A percentile compares a stretch with the other conserved stretches of the same genome.
phyloP scores from a whole-genome alignment of 2,329 filamentous ascomycete species.

The Truncatella angustata region DNA sequence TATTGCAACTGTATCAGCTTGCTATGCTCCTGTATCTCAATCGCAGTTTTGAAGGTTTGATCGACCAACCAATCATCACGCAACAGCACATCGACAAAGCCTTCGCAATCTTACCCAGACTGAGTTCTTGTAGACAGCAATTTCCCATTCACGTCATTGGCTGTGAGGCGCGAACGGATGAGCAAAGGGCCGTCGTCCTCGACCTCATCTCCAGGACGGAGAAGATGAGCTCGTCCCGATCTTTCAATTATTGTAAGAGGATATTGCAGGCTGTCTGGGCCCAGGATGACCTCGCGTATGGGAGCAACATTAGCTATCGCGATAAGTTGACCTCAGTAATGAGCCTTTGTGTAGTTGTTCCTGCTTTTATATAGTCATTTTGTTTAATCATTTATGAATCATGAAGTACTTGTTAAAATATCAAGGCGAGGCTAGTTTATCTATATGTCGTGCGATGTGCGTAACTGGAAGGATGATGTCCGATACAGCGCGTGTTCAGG shows the following conservation, averaged over 20 bases:
- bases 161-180: conserved; percentile 24
- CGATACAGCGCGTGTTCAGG: too few relatives aligned
- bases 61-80: conserved; percentile 8
- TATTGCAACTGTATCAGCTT: conserved; percentile 5
- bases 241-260: conserved; percentile 17
- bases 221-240: conserved; percentile 13
- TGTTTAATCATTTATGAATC: background rate
- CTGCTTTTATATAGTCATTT: conserved; percentile 1
- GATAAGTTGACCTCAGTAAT: background rate
- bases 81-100: conserved; percentile 21
- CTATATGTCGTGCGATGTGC: too few relatives aligned
- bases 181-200: conserved; percentile 20
- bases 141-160: conserved; percentile 26
- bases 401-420: background rate
- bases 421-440: too few relatives aligned
- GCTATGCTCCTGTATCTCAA: conserved; percentile 23
- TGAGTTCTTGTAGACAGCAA: conserved; percentile 21
- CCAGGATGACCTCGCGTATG: conserved; percentile 29
- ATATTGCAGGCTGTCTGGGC: conserved; percentile 31
- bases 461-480: too few relatives aligned
- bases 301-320: background rate
- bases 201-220: conserved; percentile 28
- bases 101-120: conserved; percentile 20
- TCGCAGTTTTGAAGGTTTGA: conserved; percentile 17
- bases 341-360: background rate